Percentiles rank a stretch among this genome's conserved stretches.
Conservation (phyloP, 2,329 filamentous ascomycete genomes). For the Sporothrix dimorphospora region DNA sequence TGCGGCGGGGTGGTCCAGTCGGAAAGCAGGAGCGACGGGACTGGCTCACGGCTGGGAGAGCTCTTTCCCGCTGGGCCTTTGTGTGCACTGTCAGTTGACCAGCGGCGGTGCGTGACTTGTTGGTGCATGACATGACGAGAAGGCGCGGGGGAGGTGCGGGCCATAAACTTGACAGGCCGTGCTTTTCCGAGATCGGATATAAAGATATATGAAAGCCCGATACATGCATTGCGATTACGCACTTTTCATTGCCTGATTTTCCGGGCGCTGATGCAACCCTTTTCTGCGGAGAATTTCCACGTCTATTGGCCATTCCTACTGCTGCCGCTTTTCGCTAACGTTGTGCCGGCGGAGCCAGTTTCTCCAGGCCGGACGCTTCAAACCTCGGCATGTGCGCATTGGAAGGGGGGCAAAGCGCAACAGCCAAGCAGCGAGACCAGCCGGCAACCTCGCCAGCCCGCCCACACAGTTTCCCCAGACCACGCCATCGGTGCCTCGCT, state of each 20-base stretch:
- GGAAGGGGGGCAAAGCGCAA: slow-evolving; percentile 15
- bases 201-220: background rate
- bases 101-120: slow-evolving; percentile 1
- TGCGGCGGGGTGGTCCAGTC: slow-evolving; percentile 12
- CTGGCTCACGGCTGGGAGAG: background rate
- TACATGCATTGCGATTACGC: slow-evolving; percentile 4
- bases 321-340: slow-evolving; percentile 25
- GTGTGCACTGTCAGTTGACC: background rate
- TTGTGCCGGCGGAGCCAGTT: slow-evolving; percentile 23
- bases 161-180: slow-evolving; percentile 21
- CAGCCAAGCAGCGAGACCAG: background rate
- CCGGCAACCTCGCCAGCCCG: background rate
- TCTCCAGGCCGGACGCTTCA: slow-evolving; percentile 12
- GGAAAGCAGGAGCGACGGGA: background rate
- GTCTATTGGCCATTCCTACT: slow-evolving; percentile 2
- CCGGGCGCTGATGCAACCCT: background rate
- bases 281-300: slow-evolving; percentile 8
- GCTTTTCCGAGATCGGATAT: slow-evolving; percentile 27
- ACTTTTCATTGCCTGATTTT: background rate
- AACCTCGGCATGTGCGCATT: slow-evolving; percentile 29
- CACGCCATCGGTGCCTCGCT: slow-evolving; percentile 21
- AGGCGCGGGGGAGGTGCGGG: background rate
- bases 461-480: slow-evolving; percentile 6
- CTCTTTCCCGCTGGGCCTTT: background rate
- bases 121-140: background rate